Evolutionary conservation across 805 yeast genomes (phyloP).

Genomic region (Cyberlindnera veronae): DNA sequence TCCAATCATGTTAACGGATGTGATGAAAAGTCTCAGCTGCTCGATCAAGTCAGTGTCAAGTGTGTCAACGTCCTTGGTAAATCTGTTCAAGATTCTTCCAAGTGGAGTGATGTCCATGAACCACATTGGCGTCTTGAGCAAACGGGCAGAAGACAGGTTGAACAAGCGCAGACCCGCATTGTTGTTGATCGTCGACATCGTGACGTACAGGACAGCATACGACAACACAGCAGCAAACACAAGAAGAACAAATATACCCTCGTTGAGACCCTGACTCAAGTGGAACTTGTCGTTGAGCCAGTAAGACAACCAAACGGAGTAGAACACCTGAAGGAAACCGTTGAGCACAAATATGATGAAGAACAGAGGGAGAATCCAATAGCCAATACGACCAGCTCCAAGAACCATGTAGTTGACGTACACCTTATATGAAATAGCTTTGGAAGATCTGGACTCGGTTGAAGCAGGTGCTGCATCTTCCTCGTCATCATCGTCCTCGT

Average conservation of each 20-base stretch:
- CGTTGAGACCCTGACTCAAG: conserved; percentile 47
- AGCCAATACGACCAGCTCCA: conserved; percentile 44
- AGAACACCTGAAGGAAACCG: conserved; percentile 51
- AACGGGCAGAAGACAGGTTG: conserved; percentile 48
- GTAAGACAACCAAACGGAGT: conserved; percentile 73
- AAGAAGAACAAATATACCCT: conserved; percentile 60
- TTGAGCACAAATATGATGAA: conserved; percentile 26
- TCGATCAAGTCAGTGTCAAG: conserved; percentile 77
- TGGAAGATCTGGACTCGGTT: conserved; percentile 25
- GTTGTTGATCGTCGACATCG: conserved; percentile 50
- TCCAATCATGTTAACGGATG: conserved; percentile 46
- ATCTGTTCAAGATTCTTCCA: conserved; percentile 80
- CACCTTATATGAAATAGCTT: conserved; percentile 28
- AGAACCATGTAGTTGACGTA: conserved; percentile 39
- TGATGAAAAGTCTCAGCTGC: conserved; percentile 57
- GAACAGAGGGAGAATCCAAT: conserved; percentile 29
- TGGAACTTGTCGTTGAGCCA: conserved; percentile 61
- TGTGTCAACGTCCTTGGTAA: conserved; percentile 82
- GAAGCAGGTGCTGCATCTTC: conserved; percentile 12
- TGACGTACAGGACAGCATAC: conserved; percentile 49
- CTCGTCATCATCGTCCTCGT: conserved; percentile 28
- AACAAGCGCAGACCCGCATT: conserved; percentile 55
- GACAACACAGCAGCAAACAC: conserved; percentile 45
- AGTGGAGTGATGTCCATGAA: conserved; percentile 83
- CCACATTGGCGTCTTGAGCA: conserved; percentile 75